Evolutionary conservation across 2,329 filamentous ascomycete species (phyloP).

Genomic region (Ophiostoma montium): DNA sequence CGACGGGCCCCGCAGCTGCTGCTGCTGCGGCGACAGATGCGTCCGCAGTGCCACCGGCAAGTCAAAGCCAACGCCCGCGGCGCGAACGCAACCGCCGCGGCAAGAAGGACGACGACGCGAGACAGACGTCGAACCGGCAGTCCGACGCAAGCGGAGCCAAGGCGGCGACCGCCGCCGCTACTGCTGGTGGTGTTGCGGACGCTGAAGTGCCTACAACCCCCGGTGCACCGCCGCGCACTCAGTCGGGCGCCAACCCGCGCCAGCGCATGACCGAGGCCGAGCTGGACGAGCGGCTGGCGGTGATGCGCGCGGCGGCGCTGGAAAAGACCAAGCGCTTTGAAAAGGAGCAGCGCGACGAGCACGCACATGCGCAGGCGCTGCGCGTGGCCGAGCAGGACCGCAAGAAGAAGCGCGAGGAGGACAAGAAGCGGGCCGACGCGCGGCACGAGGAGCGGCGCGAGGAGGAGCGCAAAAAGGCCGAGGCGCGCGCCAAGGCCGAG

Average conservation of each 20-base stretch:
- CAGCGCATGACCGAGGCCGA: constrained; percentile 46
- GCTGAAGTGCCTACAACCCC: constrained; percentile 14
- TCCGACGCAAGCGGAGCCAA: neutral
- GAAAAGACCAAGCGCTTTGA: constrained; percentile 47
- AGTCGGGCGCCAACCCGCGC: constrained; percentile 43
- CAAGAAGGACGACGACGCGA: neutral
- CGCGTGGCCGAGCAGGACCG: constrained; percentile 34
- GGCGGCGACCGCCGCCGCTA: constrained; percentile 3
- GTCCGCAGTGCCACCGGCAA: neutral
- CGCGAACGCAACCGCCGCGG: neutral
- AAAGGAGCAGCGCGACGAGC: constrained; percentile 41
- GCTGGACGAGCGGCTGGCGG: constrained; percentile 44
- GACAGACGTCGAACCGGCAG: neutral
- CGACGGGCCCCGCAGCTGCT: too few species aligned
- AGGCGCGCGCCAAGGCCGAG: constrained; percentile 27
- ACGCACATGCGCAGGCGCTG: constrained; percentile 35
- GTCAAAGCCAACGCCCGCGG: neutral
- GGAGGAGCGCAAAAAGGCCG: constrained; percentile 26
- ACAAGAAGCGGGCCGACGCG: constrained; percentile 19
- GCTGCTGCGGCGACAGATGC: neutral
- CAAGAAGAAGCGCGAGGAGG: constrained; percentile 31
- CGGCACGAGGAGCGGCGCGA: constrained; percentile 32
- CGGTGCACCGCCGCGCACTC: constrained; percentile 23
- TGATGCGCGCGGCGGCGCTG: constrained; percentile 43
- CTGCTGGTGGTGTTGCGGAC: constrained; percentile 2